These are phyloP conservation scores for Myochromella boudieri DNA, from an alignment of 768 basidiomycete genomes.

Conservation along the genomic window DNA sequence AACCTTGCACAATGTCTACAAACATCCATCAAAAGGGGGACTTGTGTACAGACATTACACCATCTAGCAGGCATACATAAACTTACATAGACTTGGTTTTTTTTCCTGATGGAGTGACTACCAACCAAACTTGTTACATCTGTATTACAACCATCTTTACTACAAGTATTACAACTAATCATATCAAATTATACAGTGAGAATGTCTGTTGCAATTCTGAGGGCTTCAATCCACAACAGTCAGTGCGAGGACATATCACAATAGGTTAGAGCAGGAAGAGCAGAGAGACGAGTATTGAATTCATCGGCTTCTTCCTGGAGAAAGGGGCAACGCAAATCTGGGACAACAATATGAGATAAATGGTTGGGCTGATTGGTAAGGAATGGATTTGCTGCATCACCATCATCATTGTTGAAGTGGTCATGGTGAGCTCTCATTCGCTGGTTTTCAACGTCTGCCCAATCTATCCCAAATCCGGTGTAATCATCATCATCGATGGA, in stretches of 20 bases:
- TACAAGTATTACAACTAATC: too few relatives aligned
- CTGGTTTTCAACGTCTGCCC: constrained; percentile 18
- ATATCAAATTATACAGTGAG: too few relatives aligned
- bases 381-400: background rate
- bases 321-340: background rate
- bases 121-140: too few relatives aligned
- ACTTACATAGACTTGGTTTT: too few relatives aligned
- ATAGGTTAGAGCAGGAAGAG: background rate
- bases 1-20: too few relatives aligned
- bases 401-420: constrained; percentile 8
- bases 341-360: background rate
- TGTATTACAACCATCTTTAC: too few relatives aligned
- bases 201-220: too few relatives aligned
- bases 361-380: background rate
- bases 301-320: background rate
- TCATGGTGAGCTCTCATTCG: constrained; percentile 15
- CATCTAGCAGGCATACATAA: too few relatives aligned
- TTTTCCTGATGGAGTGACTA: too few relatives aligned
- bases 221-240: background rate
- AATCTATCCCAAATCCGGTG: constrained; percentile 26
- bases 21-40: too few relatives aligned
- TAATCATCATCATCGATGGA: constrained; percentile 12
- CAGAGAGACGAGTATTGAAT: background rate
- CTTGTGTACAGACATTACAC: too few relatives aligned
- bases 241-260: background rate